Base-by-base conservation (phyloP, 805 yeast genomes). In the Metschnikowia colocasiae region DNA sequence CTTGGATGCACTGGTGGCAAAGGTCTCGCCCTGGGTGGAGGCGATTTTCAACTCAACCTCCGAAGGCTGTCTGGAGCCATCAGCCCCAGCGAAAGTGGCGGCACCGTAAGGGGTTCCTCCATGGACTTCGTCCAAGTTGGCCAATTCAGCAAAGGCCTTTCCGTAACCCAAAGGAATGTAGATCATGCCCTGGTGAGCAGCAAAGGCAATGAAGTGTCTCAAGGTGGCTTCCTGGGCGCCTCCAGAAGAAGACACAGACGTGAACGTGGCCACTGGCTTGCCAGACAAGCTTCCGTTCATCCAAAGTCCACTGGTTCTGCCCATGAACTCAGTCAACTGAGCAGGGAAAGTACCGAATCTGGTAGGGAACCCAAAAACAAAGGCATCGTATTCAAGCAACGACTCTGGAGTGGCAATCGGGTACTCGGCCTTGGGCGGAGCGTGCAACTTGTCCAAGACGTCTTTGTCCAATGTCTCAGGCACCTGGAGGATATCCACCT, bases 31-130 rank as follows among this genome's bases (percentile, higher is more conserved):
- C 73, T 87, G 95, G 53, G 70, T 72, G 45, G 63, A 65, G 46
- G 86, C 91, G 52, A 83, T 61, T 56, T 75, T 73, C 66, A 79
- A 71, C 72, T 87, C 95, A 53, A 80, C 67, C 43, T 70, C 78
- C 47, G 81, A 62, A 38, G 90, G 85, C 54, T 64, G 67, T 74
- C 92, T 82, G 35, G 88, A 78, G 57, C 95, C 95, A 60, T 84
- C 89, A 20, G 80, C 70, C 54, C 85, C 92, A 30, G 95, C 88
- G 55, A 77, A 74, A 48, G 87, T 72, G 61, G 92, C 94, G 37
- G 95, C 89, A 68, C 95, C 95, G 85, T 89, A 88, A 45, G 95
- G 79, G 46, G 91, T 80, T 58, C 85, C 84, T 59, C 95, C 95
- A 62, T 84, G 91, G 47, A 78, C 74, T 69, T 83, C 91, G 18